These are phyloP conservation scores for Discostella pseudostelligera DNA, from an alignment of 108 stramenopile species.

Conservation along the genomic window DNA sequence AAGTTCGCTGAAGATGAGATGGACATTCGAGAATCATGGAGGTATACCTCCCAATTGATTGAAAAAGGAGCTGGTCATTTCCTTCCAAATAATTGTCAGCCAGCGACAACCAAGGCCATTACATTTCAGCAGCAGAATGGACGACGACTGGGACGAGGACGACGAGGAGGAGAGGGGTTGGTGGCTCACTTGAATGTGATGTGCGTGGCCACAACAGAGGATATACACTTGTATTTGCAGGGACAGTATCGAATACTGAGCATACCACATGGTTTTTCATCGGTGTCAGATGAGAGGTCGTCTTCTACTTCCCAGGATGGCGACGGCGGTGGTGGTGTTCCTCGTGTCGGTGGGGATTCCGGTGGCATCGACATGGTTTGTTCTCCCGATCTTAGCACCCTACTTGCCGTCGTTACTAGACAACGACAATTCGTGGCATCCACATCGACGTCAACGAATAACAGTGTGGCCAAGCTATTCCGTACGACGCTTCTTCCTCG, in stretches of 20 bases:
- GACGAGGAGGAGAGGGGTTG: conserved; percentile 13
- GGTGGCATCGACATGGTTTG: conserved; percentile 28
- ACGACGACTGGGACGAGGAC: conserved; percentile 4
- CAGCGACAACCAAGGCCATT: not conserved
- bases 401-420: conserved; percentile 25
- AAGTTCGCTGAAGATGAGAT: conserved; percentile 23
- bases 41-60: conserved; percentile 43
- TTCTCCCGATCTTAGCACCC: conserved; percentile 45
- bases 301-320: not conserved
- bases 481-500: conserved; percentile 47
- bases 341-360: not conserved
- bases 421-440: conserved; percentile 4
- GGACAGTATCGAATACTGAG: conserved; percentile 66
- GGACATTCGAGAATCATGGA: conserved; percentile 44
- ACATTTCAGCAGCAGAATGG: not conserved
- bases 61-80: conserved; percentile 24
- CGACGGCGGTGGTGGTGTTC: not conserved
- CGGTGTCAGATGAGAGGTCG: not conserved
- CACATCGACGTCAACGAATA: not conserved
- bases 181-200: conserved; percentile 65
- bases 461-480: conserved; percentile 39
- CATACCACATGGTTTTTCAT: conserved; percentile 16
- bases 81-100: conserved; percentile 13
- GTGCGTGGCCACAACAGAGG: conserved; percentile 52
- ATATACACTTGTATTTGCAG: conserved; percentile 65